Conservation (phyloP, 2,329 filamentous ascomycete species). For the Amesomyces nigricolor region DNA sequence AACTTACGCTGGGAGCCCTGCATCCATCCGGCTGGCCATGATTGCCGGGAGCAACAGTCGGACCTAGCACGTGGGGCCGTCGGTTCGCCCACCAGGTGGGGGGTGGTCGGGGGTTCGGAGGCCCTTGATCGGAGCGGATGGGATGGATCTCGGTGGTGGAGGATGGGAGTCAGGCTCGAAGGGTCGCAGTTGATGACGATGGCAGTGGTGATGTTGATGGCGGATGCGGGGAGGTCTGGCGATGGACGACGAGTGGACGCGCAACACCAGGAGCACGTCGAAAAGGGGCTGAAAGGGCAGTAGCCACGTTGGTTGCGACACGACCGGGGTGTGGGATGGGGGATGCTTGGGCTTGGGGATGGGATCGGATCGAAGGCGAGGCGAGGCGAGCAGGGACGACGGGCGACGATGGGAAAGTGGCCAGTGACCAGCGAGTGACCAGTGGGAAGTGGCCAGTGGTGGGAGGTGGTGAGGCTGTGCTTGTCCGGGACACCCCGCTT, state of each 20-base stretch:
- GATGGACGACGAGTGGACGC: conserved; percentile 5
- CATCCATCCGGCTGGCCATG: conserved; percentile 51
- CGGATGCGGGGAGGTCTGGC: not conserved
- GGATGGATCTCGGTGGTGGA: conserved; percentile 3
- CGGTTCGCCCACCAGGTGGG: conserved; percentile 17
- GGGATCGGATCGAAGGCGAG: not conserved
- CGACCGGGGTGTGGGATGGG: not conserved
- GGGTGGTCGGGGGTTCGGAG: conserved; percentile 28
- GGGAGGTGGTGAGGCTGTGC: conserved; percentile 26
- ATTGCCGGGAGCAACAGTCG: conserved; percentile 27
- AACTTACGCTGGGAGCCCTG: conserved; percentile 59
- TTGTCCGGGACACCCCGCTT: conserved; percentile 26
- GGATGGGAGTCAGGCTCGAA: not conserved
- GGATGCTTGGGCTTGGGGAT: not conserved
- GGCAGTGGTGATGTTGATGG: not conserved
- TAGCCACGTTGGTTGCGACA: conserved; percentile 6
- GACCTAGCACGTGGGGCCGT: conserved; percentile 15
- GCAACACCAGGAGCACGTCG: conserved; percentile 1
- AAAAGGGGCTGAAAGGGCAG: conserved; percentile 2
- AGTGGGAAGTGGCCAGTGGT: no score
- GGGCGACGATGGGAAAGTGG: conserved; percentile 2
- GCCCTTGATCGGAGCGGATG: conserved; percentile 25
- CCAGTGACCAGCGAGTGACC: not conserved
- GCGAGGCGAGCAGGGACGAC: conserved; percentile 9
- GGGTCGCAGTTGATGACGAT: not conserved